Conservation (phyloP, 106 monocot genomes). For the Dioscorea alata region DNA sequence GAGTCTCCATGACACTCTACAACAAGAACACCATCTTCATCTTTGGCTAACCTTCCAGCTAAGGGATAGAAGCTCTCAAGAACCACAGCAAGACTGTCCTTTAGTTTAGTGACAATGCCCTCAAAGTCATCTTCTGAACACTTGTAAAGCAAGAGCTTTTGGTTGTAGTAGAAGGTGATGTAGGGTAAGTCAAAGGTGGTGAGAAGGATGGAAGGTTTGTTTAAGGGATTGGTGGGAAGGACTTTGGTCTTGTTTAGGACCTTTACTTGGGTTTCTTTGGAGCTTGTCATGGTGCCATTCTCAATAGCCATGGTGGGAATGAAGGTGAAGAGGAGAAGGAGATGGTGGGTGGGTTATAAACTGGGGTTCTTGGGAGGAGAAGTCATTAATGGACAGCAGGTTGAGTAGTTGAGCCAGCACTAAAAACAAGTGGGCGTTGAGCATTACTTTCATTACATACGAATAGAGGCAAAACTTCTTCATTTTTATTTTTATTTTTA, state of each 20-base stretch:
- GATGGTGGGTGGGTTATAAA: too few species aligned
- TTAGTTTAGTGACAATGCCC: constrained; percentile 32
- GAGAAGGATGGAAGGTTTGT: constrained; percentile 30
- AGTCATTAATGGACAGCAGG: too few species aligned
- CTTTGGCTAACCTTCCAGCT: constrained; percentile 60
- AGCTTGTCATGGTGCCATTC: not conserved
- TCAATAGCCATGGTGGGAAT: constrained; percentile 6
- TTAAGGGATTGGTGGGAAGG: constrained; percentile 24
- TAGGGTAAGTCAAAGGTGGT: constrained; percentile 89
- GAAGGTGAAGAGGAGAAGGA: too few species aligned
- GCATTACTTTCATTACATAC: too few species aligned
- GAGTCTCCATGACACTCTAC: constrained; percentile 54
- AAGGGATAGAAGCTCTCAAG: constrained; percentile 66
- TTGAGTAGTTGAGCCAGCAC: too few species aligned
- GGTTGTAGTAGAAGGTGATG: constrained; percentile 99
- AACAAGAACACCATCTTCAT: constrained; percentile 55
- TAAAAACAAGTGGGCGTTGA: too few species aligned
- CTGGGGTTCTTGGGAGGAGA: too few species aligned
- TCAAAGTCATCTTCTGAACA: constrained; percentile 12
- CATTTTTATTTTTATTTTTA: not conserved
- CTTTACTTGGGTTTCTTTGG: constrained; percentile 13
- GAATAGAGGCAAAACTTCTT: too few species aligned
- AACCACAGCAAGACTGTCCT: constrained; percentile 45
- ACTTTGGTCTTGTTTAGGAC: constrained; percentile 38
- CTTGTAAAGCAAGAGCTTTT: constrained; percentile 87